Evolutionary conservation across 495 filamentous ascomycete species (phyloP).

Genomic region (Pyrenula aspistea): DNA sequence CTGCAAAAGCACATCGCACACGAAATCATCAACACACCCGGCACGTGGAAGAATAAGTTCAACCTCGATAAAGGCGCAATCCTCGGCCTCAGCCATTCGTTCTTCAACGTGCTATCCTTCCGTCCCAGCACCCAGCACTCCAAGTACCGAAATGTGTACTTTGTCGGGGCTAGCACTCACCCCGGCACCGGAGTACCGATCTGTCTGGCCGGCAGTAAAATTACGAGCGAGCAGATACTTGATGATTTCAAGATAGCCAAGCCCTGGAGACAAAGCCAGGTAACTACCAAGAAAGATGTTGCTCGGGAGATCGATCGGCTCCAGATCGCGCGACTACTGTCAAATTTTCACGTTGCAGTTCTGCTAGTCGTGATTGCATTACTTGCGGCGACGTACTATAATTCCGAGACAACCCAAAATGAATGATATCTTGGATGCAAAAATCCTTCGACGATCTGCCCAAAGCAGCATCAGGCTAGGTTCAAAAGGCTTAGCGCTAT

Average conservation of each 20-base stretch:
- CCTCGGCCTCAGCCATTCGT: constrained; percentile 52
- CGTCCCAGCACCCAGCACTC: constrained; percentile 43
- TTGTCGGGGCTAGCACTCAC: constrained; percentile 61
- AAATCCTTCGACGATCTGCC: too few species aligned
- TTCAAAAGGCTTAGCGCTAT: too few species aligned
- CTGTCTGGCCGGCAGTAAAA: constrained; percentile 48
- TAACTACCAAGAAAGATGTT: background rate
- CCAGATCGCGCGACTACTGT: constrained; percentile 12
- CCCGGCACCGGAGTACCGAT: constrained; percentile 64
- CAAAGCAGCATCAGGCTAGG: too few species aligned
- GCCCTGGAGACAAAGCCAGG: constrained; percentile 6
- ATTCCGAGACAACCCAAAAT: background rate
- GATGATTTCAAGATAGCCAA: constrained; percentile 12
- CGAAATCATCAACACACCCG: constrained; percentile 50
- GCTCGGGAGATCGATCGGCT: background rate
- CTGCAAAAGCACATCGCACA: constrained; percentile 35
- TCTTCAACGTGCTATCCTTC: constrained; percentile 61
- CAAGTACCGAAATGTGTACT: constrained; percentile 37
- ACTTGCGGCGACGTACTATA: background rate
- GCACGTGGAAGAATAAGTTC: constrained; percentile 47
- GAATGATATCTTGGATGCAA: too few species aligned
- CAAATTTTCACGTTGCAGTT: constrained; percentile 12
- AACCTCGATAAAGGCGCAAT: constrained; percentile 63
- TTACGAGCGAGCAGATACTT: constrained; percentile 46
- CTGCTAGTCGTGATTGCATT: constrained; percentile 5